These are phyloP conservation scores for Tricholomella constricta DNA, from an alignment of 768 basidiomycete genomes.

Conservation along the genomic window DNA sequence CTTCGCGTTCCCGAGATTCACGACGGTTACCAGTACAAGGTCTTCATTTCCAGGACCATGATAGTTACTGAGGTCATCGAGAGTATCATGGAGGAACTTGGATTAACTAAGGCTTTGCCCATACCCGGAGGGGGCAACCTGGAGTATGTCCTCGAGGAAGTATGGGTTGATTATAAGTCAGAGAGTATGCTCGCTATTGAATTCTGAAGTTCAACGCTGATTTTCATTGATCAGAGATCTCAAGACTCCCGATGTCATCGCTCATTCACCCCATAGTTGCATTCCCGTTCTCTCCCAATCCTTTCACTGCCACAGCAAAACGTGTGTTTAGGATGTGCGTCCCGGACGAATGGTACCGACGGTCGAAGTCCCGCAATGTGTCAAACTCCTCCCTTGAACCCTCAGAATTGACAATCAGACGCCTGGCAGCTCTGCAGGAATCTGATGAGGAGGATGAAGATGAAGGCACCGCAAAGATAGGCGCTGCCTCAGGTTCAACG, in stretches of 20 bases:
- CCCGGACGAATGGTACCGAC: slow-evolving; percentile 79
- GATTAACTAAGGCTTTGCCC: slow-evolving; percentile 64
- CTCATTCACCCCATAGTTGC: slow-evolving; percentile 44
- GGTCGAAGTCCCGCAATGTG: slow-evolving; percentile 57
- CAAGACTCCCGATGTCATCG: slow-evolving; percentile 45
- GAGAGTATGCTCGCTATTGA: slow-evolving; percentile 48
- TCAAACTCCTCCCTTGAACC: slow-evolving; percentile 49
- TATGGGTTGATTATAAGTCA: slow-evolving; percentile 51
- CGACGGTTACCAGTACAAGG: slow-evolving; percentile 67
- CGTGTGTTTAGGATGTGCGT: slow-evolving; percentile 66
- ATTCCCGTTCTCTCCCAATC: slow-evolving; percentile 41
- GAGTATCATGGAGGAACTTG: slow-evolving; percentile 60
- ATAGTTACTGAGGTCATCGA: slow-evolving; percentile 59
- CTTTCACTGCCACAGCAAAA: slow-evolving; percentile 40
- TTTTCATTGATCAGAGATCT: slow-evolving; percentile 36
- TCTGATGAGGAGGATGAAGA: slow-evolving; percentile 43
- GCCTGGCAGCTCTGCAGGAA: slow-evolving; percentile 51
- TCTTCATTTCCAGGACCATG: slow-evolving; percentile 61
- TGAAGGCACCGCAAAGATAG: slow-evolving; percentile 66
- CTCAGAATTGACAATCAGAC: slow-evolving; percentile 52
- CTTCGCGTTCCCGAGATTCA: slow-evolving; percentile 75
- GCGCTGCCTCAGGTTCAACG: slow-evolving; percentile 20
- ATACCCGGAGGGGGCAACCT: slow-evolving; percentile 68
- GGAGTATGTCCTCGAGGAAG: slow-evolving; percentile 76
- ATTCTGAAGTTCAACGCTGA: slow-evolving; percentile 13